Evolutionary conservation across 2,329 filamentous ascomycete species (phyloP), one percentile per base, ranked within the genome.

Genomic region (Pleoardoris graminearum): DNA sequence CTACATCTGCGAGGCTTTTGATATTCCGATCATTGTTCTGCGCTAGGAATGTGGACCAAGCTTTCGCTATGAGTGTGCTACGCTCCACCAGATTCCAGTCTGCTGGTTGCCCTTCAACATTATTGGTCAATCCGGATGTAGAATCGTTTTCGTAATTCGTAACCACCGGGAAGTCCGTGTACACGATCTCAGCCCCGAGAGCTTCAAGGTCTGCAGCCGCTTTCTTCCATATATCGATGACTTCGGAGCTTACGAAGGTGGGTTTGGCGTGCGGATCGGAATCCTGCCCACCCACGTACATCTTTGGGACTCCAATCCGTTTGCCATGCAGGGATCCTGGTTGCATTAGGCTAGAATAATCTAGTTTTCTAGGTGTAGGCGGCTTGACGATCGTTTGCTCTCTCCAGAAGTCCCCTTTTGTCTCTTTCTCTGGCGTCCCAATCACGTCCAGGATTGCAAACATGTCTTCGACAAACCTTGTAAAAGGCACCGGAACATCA

Each of bases 401-500:
- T 3, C 80, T 72, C 77, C 82, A 85, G 58, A 85, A 85, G 54
- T 85, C 82, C 1, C 79, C 77, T 3, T 56, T 47, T 0, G 69
- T 69, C 3, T 71, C 66, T 2, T 62, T 14, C 53, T 85, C 82
- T 0, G 75, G 65, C 0, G 64, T 69, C 0, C 72, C 75, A 45
- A 84, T 71, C 7, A 82, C 75, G 38, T 81, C 75, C 0, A 85
- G 68, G 0, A 85, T 58, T 0, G 66, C 61, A 8, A 83, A 69
- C 65, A 85, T 69, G 60, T 85, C 82, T 2, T 65, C 53, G 38
- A 84, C 71, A 0, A 75, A 79, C 22, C 80, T 70, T 0, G 81
- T 78, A 48, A 82, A 79, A 1, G 82, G 82, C 0, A 82, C 79
- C 0, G 82, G 65, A 0, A 80, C 77, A 63, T 85, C 82, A 55